Evolutionary conservation across 768 basidiomycete species (phyloP), one percentile per base, ranked within the genome.

Genomic region (Melanogaster broomeanus): DNA sequence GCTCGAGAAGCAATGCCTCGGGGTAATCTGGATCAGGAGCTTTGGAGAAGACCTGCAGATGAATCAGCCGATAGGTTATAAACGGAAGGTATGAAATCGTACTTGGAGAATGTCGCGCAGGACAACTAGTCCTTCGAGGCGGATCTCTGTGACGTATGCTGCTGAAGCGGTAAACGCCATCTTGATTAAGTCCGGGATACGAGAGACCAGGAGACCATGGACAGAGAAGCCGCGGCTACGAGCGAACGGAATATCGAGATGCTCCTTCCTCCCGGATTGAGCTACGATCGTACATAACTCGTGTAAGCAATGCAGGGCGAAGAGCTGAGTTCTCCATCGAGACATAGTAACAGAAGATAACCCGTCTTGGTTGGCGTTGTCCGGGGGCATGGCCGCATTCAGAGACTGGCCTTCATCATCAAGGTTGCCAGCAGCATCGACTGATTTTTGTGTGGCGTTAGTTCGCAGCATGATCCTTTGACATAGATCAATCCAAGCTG

Each of bases 101-200:
- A 91, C 96, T 77, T 94, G 83, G 54, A 99, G 94, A 27, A 98
- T 91, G 67, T 98, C 95, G 27, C 85, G 79, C 24, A 99, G 73
- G 5, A 99, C 91, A 8, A 91, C 77, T 24, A 98, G 71, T 2
- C 97, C 97, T 65, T 93, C 90, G 24, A 98, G 72, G 30, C 96
- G 81, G 55, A 98, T 98, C 66, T 98, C 93, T 9, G 91, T 94
- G 28, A 98, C 94, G 65, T 97, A 91, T 4, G 97, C 94, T 0
- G 96, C 92, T 15, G 93, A 94, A 1, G 97, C 95, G 12, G 93
- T 96, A 67, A 99, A 98, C 0, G 97, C 96, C 88, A 98, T 97
- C 72, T 82, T 91, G 70, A 99, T 96, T 51, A 99, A 75, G 70
- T 99, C 97, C 6, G 89, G 85, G 8, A 98, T 84, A 18, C 94